These are phyloP conservation scores for Trichophyton schoenleinii DNA, from an alignment of 2,329 filamentous ascomycete species.

Conservation along the genomic window DNA sequence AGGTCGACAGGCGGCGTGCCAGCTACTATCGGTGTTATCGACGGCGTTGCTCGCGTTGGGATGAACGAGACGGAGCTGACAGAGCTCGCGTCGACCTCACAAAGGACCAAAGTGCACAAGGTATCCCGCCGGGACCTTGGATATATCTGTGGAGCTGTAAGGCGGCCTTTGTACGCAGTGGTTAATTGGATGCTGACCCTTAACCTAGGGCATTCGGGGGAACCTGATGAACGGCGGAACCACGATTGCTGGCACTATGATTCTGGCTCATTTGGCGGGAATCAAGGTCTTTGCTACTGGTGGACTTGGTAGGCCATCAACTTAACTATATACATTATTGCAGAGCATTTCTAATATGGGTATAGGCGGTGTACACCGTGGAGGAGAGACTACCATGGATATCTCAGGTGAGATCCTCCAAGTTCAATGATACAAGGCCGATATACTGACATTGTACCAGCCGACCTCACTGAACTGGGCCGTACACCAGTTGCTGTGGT, in stretches of 20 bases:
- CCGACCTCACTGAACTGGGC: slow-evolving; percentile 87
- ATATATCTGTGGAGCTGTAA: slow-evolving; percentile 64
- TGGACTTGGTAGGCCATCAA: slow-evolving; percentile 48
- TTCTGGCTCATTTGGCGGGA: slow-evolving; percentile 72
- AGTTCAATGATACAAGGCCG: not conserved
- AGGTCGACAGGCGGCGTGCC: slow-evolving; percentile 71
- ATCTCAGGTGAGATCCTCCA: slow-evolving; percentile 48
- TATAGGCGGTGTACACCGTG: slow-evolving; percentile 71
- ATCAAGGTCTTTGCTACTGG: slow-evolving; percentile 92
- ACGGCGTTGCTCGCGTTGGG: slow-evolving; percentile 72
- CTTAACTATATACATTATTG: not conserved
- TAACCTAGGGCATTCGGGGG: slow-evolving; percentile 47
- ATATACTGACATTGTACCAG: slow-evolving; percentile 25
- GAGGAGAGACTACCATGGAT: slow-evolving; percentile 76
- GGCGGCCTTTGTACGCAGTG: slow-evolving; percentile 13
- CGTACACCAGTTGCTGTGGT: slow-evolving; percentile 79
- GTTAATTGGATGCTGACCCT: slow-evolving; percentile 6
- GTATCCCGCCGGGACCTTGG: slow-evolving; percentile 78
- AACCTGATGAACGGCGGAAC: slow-evolving; percentile 73
- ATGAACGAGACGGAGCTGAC: slow-evolving; percentile 59
- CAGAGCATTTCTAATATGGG: slow-evolving; percentile 1
- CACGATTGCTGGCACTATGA: slow-evolving; percentile 85
- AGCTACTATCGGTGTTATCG: slow-evolving; percentile 78
- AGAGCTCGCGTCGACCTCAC: slow-evolving; percentile 53
- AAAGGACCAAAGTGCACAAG: slow-evolving; percentile 59